Percentiles rank a stretch among this genome's conserved stretches.
These are phyloP conservation scores for Auxenochlorella protothecoides DNA, from an alignment of 139 green algal genomes.

Conservation along the genomic window DNA sequence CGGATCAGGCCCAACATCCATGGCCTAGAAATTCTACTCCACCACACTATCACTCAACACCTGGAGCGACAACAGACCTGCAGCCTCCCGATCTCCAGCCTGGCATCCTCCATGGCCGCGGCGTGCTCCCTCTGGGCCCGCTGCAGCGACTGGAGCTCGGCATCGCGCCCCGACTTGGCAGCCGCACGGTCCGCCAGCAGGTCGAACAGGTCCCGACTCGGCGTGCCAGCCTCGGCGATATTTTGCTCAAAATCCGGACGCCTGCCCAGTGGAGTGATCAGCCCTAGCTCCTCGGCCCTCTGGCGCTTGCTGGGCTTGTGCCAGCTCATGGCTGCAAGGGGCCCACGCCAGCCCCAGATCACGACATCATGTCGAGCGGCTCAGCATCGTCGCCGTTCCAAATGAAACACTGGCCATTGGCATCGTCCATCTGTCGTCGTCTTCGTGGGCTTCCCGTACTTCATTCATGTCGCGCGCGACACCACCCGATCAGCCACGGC, in stretches of 20 bases:
- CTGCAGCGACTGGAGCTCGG: conserved; percentile 9
- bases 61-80: neutral
- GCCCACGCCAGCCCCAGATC: neutral
- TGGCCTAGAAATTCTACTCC: too few species aligned
- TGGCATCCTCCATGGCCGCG: conserved; percentile 2
- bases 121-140: conserved; percentile 4
- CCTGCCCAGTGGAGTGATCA: neutral
- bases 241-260: neutral
- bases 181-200: conserved; percentile 10
- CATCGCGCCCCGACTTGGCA: conserved; percentile 11
- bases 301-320: conserved; percentile 6
- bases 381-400: neutral
- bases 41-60: too few species aligned
- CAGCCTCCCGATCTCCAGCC: neutral
- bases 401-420: neutral
- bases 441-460: neutral
- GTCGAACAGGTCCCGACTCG: conserved; percentile 16
- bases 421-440: neutral
- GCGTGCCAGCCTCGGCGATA: neutral
- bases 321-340: conserved; percentile 1
- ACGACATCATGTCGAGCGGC: neutral
- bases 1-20: too few species aligned
- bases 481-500: too few species aligned
- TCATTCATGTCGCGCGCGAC: too few species aligned
- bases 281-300: conserved; percentile 9